Conservation (phyloP, 1,284 basidiomycete species). For the Naganishia cerealis region DNA sequence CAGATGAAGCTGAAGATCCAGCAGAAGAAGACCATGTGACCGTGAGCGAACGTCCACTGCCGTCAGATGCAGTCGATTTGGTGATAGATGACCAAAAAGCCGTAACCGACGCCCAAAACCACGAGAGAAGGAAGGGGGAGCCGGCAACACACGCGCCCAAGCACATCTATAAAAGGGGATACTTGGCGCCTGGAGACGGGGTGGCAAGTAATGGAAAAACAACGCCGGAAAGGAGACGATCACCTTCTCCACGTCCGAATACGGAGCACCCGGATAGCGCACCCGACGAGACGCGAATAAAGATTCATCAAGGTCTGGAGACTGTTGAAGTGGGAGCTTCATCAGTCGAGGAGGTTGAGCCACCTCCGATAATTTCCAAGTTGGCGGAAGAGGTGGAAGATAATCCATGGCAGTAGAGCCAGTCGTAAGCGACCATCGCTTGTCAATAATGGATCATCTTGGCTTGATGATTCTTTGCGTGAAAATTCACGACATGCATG, state of each 20-base stretch:
- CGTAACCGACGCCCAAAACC: conserved; percentile 43
- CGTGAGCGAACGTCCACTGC: conserved; percentile 51
- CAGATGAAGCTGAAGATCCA: conserved; percentile 51
- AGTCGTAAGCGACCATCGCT: background rate
- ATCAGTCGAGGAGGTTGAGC: conserved; percentile 25
- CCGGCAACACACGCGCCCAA: conserved; percentile 46
- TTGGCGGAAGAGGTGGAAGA: conserved; percentile 26
- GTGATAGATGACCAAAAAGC: conserved; percentile 59
- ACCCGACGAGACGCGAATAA: conserved; percentile 9
- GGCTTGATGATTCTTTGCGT: background rate
- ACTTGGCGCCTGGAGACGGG: conserved; percentile 17
- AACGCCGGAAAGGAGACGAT: background rate
- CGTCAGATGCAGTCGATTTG: conserved; percentile 74
- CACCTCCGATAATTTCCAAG: conserved; percentile 18
- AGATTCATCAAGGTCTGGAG: conserved; percentile 3
- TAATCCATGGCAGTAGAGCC: conserved; percentile 29
- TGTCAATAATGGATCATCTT: background rate
- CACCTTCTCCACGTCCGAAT: conserved; percentile 3
- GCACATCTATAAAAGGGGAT: conserved; percentile 43
- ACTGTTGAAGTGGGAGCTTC: conserved; percentile 21
- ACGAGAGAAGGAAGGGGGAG: conserved; percentile 44
- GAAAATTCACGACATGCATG: conserved; percentile 1
- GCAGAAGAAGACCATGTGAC: conserved; percentile 50
- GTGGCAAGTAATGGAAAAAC: background rate
- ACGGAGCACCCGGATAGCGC: background rate